A percentile compares a stretch with the other conserved stretches of the same genome.
phyloP scores from a whole-genome alignment of 768 basidiomycete species.

The Russula virescens region DNA sequence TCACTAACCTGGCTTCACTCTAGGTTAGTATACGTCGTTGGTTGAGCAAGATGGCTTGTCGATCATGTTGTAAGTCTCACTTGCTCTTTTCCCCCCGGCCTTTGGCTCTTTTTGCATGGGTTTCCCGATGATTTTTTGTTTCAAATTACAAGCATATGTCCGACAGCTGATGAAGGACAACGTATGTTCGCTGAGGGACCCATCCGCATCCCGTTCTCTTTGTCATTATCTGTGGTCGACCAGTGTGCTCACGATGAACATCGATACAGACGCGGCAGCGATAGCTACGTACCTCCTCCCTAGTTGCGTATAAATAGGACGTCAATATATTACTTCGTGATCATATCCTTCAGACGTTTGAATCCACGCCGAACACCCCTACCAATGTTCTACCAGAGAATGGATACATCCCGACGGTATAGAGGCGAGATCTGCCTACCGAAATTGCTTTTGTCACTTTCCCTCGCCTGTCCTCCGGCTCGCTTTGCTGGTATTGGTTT shows the following conservation, averaged over 20 bases:
- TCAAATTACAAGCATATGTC: slow-evolving; percentile 27
- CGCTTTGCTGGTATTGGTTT: not conserved
- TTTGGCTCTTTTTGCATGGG: not conserved
- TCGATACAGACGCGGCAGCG: not conserved
- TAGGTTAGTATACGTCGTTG: not conserved
- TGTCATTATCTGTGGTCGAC: not conserved
- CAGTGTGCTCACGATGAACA: slow-evolving; percentile 7
- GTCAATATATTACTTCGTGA: slow-evolving; percentile 6
- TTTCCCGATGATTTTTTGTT: slow-evolving; percentile 22
- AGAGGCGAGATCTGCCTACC: slow-evolving; percentile 2
- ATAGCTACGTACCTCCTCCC: slow-evolving; percentile 1
- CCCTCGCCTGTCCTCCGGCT: not conserved
- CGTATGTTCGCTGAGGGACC: slow-evolving; percentile 26
- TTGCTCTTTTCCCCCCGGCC: not conserved
- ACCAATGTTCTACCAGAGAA: slow-evolving; percentile 13
- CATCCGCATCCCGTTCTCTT: not conserved
- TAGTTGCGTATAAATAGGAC: not conserved
- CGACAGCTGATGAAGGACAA: slow-evolving; percentile 24
- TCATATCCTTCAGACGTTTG: slow-evolving; percentile 18
- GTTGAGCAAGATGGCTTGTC: not conserved
- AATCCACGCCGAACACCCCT: slow-evolving; percentile 16
- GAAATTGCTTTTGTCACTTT: slow-evolving; percentile 4
- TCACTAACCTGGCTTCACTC: slow-evolving; percentile 3
- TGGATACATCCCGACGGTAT: slow-evolving; percentile 3
- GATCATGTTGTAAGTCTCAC: slow-evolving; percentile 8